Evolutionary conservation across 306 rosid species (phyloP), one percentile per base, ranked within the genome.

Genomic region (Casuarina glauca): DNA sequence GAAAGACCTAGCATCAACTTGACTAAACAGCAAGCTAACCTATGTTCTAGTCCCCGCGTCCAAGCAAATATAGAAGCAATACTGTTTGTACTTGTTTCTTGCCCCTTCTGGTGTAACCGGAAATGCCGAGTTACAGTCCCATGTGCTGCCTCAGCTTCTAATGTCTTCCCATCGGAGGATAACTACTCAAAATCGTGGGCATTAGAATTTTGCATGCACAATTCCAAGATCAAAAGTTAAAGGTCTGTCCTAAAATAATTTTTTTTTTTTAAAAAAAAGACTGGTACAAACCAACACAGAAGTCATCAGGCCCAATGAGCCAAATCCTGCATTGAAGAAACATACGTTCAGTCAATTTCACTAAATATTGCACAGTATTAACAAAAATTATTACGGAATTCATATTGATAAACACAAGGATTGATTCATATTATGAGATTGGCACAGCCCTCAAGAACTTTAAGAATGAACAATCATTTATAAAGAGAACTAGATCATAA

Each of bases 101-200:
- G 97, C 79, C 98, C 98, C 83, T 86, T 93, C 73, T 96, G 93
- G 82, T 96, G 91, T 73, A 96, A 70, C 77, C 98, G 91, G 80
- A 87, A 96, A 88, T 96, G 99, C 45, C 98, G 86, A 44, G 97
- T 93, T 51, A 96, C 99, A 78, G 99, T 96, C 85, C 99, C 99
- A 86, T 96, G 99, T 80, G 99, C 98, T 50, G 99, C 99, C 89
- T 96, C 98, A 26, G 98, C 94, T 86, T 96, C 98, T 79, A 96
- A 55, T 51, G 99, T 96, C 89, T 91, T 96, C 80, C 99, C 98
- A 67, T 96, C 98, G 64, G 99, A 91, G 38, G 99, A 90, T 80
- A 96, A 82, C 99, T 93, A 90, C 89, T 82, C 48, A 86, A 45
- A 26, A 80, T 45, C 72, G 57, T 75, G 70, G 76, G 78, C 36